Base-by-base conservation (phyloP, 208 protist species). In the Wallacemonas sp. region DNA sequence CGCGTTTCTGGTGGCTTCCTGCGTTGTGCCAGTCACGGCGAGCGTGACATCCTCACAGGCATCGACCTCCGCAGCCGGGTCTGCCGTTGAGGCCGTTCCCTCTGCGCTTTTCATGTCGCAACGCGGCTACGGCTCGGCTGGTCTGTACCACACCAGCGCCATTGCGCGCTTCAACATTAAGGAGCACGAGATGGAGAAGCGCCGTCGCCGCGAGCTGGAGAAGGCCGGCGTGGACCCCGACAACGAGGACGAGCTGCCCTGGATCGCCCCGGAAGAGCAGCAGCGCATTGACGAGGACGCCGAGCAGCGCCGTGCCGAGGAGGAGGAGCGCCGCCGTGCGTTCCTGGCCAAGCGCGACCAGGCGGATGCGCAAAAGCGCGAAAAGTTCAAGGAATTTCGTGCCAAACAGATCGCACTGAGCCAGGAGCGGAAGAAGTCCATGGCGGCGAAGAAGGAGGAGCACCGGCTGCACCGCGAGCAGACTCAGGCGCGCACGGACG, bases 361-460 rank as follows among this genome's bases (percentile, higher is more conserved):
- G 58, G 87, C 94, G 72, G 85, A 91, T 19, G 74, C 68, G 38
- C 56, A 73, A 44, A 90, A 92, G 77, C 72, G 80, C 58, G 57
- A 84, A 57, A 81, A 78, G 65, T 93, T 94, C 56, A 87, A 82
- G 60, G 78, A 92, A 49, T 94, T 92, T 41, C 83, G 88, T 19
- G 82, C 85, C 0, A 49, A 54, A 60, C 87, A 94, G 65, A 75
- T 93, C 6, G 80, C 81, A 27, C 90, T 92, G 88, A 92, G 86
- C 68, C 73, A 68, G 0, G 44, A 78, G 12, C 79, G 86, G 16
- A 96, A 93, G 71, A 81, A 81, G 69, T 64, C 75, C 2, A 57
- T 64, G 29, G 76, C 70, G 44, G 78, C 72, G 26, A 58, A 62
- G 41, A 92, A 90, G 71, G 70, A 78, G 49, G 67, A 74, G 33